Conservation (phyloP, 2,329 filamentous ascomycete species). For the Nannizzia gypsea region DNA sequence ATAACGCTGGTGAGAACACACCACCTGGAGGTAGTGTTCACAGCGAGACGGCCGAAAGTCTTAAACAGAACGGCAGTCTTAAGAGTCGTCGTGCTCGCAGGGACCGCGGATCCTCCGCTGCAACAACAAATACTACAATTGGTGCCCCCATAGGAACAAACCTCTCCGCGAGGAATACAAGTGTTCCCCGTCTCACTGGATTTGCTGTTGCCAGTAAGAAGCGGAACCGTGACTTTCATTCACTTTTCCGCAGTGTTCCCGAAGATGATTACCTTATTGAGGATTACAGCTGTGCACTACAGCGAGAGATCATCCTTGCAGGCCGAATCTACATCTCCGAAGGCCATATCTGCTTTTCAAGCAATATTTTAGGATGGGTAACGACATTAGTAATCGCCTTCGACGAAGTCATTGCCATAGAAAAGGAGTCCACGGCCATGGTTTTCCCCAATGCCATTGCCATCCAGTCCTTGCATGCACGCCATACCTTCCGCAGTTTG, state of each 20-base stretch:
- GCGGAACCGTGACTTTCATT: constrained; percentile 89
- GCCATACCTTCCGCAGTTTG: constrained; percentile 91
- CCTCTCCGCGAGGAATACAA: constrained; percentile 46
- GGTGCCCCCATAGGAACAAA: constrained; percentile 60
- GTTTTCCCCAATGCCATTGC: constrained; percentile 96
- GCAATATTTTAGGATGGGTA: constrained; percentile 96
- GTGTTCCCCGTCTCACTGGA: constrained; percentile 69
- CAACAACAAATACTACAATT: constrained; percentile 56
- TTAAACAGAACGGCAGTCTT: constrained; percentile 56
- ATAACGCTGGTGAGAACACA: constrained; percentile 47
- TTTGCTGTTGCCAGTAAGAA: constrained; percentile 96
- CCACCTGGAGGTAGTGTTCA: constrained; percentile 56
- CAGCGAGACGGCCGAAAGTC: constrained; percentile 42
- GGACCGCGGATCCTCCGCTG: constrained; percentile 71
- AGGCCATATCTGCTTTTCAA: constrained; percentile 95
- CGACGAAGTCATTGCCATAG: constrained; percentile 91
- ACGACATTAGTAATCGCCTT: constrained; percentile 97
- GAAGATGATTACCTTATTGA: constrained; percentile 98
- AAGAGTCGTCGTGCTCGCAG: constrained; percentile 55
- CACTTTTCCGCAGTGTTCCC: constrained; percentile 86
- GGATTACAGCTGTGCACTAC: constrained; percentile 92
- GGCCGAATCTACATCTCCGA: constrained; percentile 93
- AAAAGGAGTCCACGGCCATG: constrained; percentile 90
- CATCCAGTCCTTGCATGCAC: constrained; percentile 88
- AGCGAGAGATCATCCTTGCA: constrained; percentile 89